Evolutionary conservation across 257 asterid species (phyloP).

Genomic region (Echites panduratus): DNA sequence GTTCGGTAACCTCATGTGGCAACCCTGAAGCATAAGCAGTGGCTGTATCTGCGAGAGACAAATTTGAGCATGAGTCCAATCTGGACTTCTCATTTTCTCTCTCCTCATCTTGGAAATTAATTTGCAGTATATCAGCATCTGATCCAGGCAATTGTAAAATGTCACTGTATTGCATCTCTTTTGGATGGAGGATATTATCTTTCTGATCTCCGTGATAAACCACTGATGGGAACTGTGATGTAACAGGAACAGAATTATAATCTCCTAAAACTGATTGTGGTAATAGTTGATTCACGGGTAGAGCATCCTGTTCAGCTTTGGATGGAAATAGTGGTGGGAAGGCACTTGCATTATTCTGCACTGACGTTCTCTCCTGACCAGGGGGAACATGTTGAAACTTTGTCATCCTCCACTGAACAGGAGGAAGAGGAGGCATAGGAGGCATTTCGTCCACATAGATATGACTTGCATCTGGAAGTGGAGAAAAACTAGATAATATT

Average conservation of each 20-base stretch:
- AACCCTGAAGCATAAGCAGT: constrained; percentile 19
- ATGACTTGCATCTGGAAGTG: constrained; percentile 31
- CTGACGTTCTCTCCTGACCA: constrained; percentile 26
- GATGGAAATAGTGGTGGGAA: constrained; percentile 14
- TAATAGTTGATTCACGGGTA: constrained; percentile 14
- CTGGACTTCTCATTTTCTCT: constrained; percentile 13
- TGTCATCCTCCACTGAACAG: constrained; percentile 86
- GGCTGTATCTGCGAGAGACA: constrained; percentile 20
- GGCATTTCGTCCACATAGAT: constrained; percentile 47
- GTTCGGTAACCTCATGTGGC: constrained; percentile 20
- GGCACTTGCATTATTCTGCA: constrained; percentile 11
- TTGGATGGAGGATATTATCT: constrained; percentile 10
- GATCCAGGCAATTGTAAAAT: constrained; percentile 20
- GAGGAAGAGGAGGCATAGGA: constrained; percentile 97
- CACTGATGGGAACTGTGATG: constrained; percentile 8
- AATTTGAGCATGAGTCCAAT: constrained; percentile 19
- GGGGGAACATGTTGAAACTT: constrained; percentile 46
- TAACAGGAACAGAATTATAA: constrained; percentile 15
- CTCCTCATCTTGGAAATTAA: constrained; percentile 12
- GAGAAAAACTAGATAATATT: constrained; percentile 27
- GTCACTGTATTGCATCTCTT: not conserved
- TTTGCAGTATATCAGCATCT: constrained; percentile 17
- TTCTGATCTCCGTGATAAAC: constrained; percentile 18
- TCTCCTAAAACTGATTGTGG: constrained; percentile 9
- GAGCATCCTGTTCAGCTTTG: constrained; percentile 19